Base-by-base conservation (phyloP, 306 rosid genomes). In the Quercus aquifolioides region DNA sequence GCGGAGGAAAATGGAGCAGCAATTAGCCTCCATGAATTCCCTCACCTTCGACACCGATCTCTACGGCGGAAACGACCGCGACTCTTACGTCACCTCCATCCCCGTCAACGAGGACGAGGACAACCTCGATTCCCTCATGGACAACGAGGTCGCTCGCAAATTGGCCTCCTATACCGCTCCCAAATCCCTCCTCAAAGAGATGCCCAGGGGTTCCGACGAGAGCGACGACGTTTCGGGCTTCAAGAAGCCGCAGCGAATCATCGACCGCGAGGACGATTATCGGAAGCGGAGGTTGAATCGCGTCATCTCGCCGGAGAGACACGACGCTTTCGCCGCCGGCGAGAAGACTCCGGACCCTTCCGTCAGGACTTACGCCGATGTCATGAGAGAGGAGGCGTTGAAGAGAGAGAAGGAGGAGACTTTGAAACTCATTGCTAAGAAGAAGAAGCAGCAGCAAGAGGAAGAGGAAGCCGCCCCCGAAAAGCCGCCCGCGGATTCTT, bases 321-420 rank as follows among this genome's bases (percentile, higher is more conserved):
- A 87, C 13, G 96, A 91, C 57, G 76, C 96, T 0, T 91, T 91
- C 25, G 86, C 91, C 1, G 84, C 91, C 1, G 96, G 96, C 4
- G 96, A 91, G 88, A 89, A 89, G 84, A 91, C 96, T 0, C 93
- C 96, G 1, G 93, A 91, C 81, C 81, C 96, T 0, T 76, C 84
- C 0, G 88, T 86, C 49, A 85, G 96, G 85, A 91, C 93, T 0
- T 91, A 91, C 21, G 86, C 88, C 0, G 96, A 91, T 73, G 87
- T 89, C 17, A 91, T 91, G 96, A 87, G 84, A 64, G 96, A 91
- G 76, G 87, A 84, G 87, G 91, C 89, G 1, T 75, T 87, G 78
- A 91, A 89, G 88, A 87, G 88, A 85, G 91, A 89, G 81, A 81
- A 84, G 71, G 93, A 91, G 73, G 96, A 91, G 55, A 91, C 96